A percentile compares a stretch with the other conserved stretches of the same genome.
phyloP scores from a whole-genome alignment of 352 stramenopile genomes.

The Globisporangium solare region DNA sequence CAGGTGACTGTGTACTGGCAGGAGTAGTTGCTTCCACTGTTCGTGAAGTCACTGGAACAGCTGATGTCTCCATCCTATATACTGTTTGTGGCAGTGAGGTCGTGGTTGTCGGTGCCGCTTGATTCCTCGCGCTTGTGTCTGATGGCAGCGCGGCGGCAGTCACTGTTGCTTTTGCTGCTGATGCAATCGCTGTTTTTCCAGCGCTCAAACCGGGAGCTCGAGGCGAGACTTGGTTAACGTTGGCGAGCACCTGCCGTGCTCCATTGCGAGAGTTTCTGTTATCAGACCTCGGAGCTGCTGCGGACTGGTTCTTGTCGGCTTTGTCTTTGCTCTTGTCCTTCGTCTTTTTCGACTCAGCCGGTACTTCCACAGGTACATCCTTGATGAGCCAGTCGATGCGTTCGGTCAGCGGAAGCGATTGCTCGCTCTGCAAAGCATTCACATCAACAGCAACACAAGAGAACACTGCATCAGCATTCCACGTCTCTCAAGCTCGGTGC shows the following conservation, averaged over 20 bases:
- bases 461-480: not conserved
- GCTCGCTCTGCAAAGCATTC: conserved; percentile 6
- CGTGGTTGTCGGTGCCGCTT: too few relatives aligned
- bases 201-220: not conserved
- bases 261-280: not conserved
- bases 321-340: conserved; percentile 8
- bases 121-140: too few relatives aligned
- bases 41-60: too few relatives aligned
- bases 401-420: conserved; percentile 7
- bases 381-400: conserved; percentile 13
- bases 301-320: not conserved
- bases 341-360: conserved; percentile 1
- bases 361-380: conserved; percentile 5
- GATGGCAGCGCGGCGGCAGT: too few relatives aligned
- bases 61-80: too few relatives aligned
- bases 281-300: not conserved
- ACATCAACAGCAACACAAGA: not conserved
- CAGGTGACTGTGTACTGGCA: too few relatives aligned
- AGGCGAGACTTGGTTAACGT: not conserved
- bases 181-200: too few relatives aligned
- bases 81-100: too few relatives aligned
- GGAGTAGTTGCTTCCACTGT: too few relatives aligned
- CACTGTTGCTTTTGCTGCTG: too few relatives aligned
- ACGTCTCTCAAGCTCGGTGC: not conserved
- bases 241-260: not conserved